Evolutionary conservation across 1,284 basidiomycete species (phyloP).

Genomic region (Tausonia pullulans): DNA sequence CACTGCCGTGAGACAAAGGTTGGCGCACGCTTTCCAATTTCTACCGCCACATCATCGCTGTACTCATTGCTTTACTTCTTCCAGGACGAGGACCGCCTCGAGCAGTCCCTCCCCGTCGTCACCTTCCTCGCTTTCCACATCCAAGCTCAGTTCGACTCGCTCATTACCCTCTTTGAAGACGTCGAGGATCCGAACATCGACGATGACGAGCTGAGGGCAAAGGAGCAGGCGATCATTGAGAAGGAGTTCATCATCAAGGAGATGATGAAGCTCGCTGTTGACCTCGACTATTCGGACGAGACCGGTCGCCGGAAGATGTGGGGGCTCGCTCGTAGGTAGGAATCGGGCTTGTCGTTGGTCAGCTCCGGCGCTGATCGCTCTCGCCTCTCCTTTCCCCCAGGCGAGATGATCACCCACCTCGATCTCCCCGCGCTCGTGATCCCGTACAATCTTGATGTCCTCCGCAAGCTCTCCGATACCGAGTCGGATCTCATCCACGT

Average conservation of each 20-base stretch:
- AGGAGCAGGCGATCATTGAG: slow-evolving; percentile 46
- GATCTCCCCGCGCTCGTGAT: slow-evolving; percentile 68
- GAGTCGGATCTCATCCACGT: slow-evolving; percentile 88
- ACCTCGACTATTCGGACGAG: slow-evolving; percentile 87
- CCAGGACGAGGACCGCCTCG: slow-evolving; percentile 54
- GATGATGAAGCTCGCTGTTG: slow-evolving; percentile 66
- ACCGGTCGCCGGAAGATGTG: slow-evolving; percentile 90
- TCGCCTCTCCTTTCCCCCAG: slow-evolving; percentile 32
- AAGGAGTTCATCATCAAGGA: slow-evolving; percentile 66
- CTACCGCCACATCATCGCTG: background rate
- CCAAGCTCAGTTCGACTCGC: slow-evolving; percentile 60
- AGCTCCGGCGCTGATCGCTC: background rate
- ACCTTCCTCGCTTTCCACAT: slow-evolving; percentile 80
- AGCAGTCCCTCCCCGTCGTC: slow-evolving; percentile 71
- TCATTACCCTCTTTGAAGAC: slow-evolving; percentile 41
- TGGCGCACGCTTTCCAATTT: slow-evolving; percentile 10
- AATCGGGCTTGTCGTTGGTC: background rate
- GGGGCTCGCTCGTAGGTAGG: slow-evolving; percentile 59
- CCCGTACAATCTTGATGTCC: slow-evolving; percentile 70
- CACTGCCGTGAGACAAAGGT: slow-evolving; percentile 54
- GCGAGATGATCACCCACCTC: slow-evolving; percentile 76
- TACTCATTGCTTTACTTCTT: slow-evolving; percentile 6
- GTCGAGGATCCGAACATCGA: slow-evolving; percentile 38
- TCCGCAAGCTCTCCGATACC: slow-evolving; percentile 68
- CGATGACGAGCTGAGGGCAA: slow-evolving; percentile 37